phyloP scores from a whole-genome alignment of 75 land plant species.

The Azolla pinnata region DNA sequence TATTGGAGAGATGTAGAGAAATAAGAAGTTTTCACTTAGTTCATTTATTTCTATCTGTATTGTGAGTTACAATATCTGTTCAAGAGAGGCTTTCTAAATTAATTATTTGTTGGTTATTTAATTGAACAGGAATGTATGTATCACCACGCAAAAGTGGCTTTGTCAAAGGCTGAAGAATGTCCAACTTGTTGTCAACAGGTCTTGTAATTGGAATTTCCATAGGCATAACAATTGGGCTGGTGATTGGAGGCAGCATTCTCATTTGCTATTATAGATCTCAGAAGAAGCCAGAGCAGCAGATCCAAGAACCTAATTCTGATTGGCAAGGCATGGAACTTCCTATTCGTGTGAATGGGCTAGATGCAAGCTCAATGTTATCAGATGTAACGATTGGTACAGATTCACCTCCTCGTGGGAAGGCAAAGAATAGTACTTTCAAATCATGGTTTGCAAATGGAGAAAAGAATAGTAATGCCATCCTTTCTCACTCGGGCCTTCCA shows the following conservation, averaged over 20 bases:
- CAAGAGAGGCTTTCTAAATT: no score
- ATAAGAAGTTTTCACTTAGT: no score
- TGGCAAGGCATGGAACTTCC: slow-evolving; percentile 36
- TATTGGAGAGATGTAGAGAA: no score
- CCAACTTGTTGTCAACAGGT: no score
- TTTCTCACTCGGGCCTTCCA: slow-evolving; percentile 58
- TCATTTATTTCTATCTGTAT: no score
- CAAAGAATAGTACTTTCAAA: slow-evolving; percentile 16
- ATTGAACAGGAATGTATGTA: no score
- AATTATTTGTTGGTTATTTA: no score
- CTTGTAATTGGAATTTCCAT: slow-evolving; percentile 64
- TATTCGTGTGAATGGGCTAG: slow-evolving; percentile 51
- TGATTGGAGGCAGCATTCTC: slow-evolving; percentile 46
- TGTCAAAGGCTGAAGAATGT: no score
- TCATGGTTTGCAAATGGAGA: slow-evolving; percentile 31
- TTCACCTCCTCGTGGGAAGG: slow-evolving; percentile 38
- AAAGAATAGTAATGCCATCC: no score
- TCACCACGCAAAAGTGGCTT: no score
- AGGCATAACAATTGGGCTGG: slow-evolving; percentile 56
- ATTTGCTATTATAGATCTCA: slow-evolving; percentile 43
- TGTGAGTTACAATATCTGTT: no score
- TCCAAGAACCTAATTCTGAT: no score
- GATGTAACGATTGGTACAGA: slow-evolving; percentile 53
- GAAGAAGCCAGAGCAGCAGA: slow-evolving; percentile 30
- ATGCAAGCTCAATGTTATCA: slow-evolving; percentile 41